phyloP scores from a whole-genome alignment of 371 early-diverging fungal genomes.

The Mucor sp. region DNA sequence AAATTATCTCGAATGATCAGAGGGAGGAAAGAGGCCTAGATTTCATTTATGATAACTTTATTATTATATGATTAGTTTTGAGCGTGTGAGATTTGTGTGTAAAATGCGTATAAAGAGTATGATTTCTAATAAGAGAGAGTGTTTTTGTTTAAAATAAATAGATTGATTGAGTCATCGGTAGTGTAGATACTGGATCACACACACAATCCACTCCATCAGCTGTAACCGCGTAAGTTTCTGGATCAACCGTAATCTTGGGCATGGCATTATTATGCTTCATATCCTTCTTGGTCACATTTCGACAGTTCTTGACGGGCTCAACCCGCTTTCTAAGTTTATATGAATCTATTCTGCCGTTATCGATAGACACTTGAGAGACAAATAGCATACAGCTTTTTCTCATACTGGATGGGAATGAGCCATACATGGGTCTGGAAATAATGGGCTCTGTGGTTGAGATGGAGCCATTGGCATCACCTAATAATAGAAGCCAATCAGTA shows the following conservation, averaged over 20 bases:
- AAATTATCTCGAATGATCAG: no score
- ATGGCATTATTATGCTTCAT: constrained; percentile 81
- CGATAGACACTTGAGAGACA: constrained; percentile 77
- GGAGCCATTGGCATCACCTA: constrained; percentile 86
- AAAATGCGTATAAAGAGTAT: neutral
- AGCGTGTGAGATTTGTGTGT: neutral
- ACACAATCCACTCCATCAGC: constrained; percentile 74
- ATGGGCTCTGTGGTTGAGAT: constrained; percentile 86
- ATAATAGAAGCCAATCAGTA: neutral
- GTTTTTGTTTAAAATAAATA: constrained; percentile 67
- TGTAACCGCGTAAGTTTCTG: constrained; percentile 86
- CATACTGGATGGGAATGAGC: constrained; percentile 60
- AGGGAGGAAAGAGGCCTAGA: neutral
- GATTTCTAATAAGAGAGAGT: neutral
- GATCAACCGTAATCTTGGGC: constrained; percentile 83
- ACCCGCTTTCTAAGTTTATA: constrained; percentile 72
- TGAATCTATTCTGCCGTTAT: constrained; percentile 48
- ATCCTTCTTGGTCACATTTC: constrained; percentile 76
- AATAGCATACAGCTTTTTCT: constrained; percentile 69
- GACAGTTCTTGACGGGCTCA: constrained; percentile 76
- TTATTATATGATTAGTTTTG: neutral
- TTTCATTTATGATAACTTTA: neutral
- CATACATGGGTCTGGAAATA: constrained; percentile 84
- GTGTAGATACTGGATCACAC: constrained; percentile 69
- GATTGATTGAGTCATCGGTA: constrained; percentile 77